Evolutionary conservation across 1,284 basidiomycete genomes (phyloP), one percentile per base, ranked within the genome.

Genomic region (Prillingera fragicola): DNA sequence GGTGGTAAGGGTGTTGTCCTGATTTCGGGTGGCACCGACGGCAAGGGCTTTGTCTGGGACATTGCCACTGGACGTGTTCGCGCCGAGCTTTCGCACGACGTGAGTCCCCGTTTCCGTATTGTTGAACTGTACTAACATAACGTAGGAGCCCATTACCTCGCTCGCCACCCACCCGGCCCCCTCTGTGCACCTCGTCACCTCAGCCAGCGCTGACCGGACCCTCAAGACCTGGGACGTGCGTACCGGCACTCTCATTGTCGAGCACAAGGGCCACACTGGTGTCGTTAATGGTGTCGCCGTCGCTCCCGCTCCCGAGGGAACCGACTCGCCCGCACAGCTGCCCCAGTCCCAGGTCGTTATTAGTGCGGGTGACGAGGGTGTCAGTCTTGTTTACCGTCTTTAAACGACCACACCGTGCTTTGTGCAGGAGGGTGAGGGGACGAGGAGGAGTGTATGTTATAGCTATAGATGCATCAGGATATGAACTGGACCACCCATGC

Each of bases 11-110:
- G 84, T 24, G 79, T 87, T 13, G 85, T 72, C 9, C 53, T 85
- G 22, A 81, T 91, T 1, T 91, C 87, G 1, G 91, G 86, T 8
- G 90, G 81, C 2, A 97, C 92, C 8, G 95, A 99, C 65, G 91
- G 92, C 0, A 91, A 87, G 67, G 85, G 84, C 21, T 88, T 86
- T 62, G 83, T 96, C 33, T 97, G 91, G 90, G 94, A 99, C 71
- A 76, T 94, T 29, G 78, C 78, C 36, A 89, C 87, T 12, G 86
- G 85, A 75, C 78, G 85, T 48, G 68, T 90, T 37, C 79, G 91
- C 45, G 78, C 83, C 18, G 87, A 86, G 23, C 73, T 91, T 7
- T 76, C 84, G 52, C 89, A 94, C 62, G 75, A 82, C 68, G 87
- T 89, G 52, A 48, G 79, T 75, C 12, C n/a, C n/a, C n/a, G n/a